Percentiles rank a stretch among this genome's conserved stretches.
phyloP scores from a whole-genome alignment of 441 rosid genomes.

The Adansonia madagascariensis region DNA sequence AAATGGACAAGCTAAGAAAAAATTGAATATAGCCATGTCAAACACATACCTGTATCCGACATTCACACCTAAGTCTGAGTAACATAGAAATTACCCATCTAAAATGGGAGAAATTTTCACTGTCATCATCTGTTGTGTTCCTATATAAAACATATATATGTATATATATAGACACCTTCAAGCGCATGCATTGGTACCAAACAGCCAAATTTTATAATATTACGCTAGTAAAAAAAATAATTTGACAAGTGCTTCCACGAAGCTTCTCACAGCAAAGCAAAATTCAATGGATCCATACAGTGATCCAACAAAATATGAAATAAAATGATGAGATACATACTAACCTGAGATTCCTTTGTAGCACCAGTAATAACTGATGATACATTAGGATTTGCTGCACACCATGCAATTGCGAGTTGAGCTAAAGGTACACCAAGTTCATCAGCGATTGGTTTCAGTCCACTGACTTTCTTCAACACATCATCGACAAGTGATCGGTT shows the following conservation, averaged over 20 bases:
- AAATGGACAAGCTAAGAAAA: too few relatives aligned
- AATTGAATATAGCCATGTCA: too few relatives aligned
- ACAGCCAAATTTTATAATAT: conserved; percentile 1
- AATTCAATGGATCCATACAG: not conserved
- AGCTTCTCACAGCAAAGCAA: not conserved
- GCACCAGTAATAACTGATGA: conserved; percentile 97
- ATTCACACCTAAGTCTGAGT: too few relatives aligned
- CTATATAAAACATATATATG: not conserved
- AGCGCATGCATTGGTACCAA: not conserved
- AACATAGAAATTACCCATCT: too few relatives aligned
- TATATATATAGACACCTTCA: not conserved
- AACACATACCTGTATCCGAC: too few relatives aligned
- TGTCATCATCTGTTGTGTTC: not conserved
- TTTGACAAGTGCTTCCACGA: conserved; percentile 2
- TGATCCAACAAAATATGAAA: not conserved
- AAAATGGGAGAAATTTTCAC: not conserved
- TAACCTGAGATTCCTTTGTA: conserved; percentile 93
- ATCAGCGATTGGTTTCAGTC: conserved; percentile 69
- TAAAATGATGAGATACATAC: conserved; percentile 23
- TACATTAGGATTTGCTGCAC: conserved; percentile 93
- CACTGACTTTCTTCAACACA: conserved; percentile 81
- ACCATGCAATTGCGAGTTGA: conserved; percentile 98
- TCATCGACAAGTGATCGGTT: conserved; percentile 91
- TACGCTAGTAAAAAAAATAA: not conserved
- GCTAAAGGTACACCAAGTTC: conserved; percentile 91